A percentile compares a stretch with the other conserved stretches of the same genome.
Conservation (phyloP, 257 asterid genomes). For the Solanum appendiculatum region DNA sequence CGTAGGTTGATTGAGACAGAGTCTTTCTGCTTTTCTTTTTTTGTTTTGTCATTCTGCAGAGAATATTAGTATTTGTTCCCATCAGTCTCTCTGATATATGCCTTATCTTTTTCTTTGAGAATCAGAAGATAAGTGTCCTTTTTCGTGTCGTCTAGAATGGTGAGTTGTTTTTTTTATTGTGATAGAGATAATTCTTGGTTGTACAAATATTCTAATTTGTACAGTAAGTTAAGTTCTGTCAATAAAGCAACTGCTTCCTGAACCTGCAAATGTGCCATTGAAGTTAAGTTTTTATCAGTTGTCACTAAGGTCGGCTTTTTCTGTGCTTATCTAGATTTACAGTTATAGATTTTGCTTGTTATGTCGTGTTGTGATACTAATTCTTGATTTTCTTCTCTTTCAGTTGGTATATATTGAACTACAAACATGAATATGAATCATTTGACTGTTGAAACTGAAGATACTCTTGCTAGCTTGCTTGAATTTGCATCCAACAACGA, state of each 20-base stretch:
- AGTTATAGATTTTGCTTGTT: not conserved
- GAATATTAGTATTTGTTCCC: not conserved
- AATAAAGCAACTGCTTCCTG: not conserved
- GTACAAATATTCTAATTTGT: not conserved
- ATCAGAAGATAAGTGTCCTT: not conserved
- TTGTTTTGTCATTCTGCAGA: not conserved
- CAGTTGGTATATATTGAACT: constrained; percentile 11
- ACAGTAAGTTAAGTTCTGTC: not conserved
- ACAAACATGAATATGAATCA: constrained; percentile 29
- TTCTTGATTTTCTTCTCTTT: constrained; percentile 10
- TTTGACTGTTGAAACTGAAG: constrained; percentile 47
- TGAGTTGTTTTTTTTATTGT: not conserved
- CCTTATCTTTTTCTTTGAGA: not conserved
- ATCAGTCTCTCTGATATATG: not conserved
- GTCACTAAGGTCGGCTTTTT: not conserved
- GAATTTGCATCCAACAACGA: constrained; percentile 83
- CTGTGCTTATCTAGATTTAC: not conserved
- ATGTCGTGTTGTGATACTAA: constrained; percentile 15
- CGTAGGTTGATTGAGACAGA: not conserved
- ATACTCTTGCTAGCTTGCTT: constrained; percentile 45
- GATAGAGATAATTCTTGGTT: not conserved
- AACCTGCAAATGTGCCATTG: not conserved
- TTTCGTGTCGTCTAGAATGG: not conserved
- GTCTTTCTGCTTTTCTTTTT: not conserved
- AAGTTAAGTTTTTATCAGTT: not conserved